These are phyloP conservation scores for Microbotryomycetes sp. DNA, from an alignment of 1,284 basidiomycete species.

Conservation along the genomic window DNA sequence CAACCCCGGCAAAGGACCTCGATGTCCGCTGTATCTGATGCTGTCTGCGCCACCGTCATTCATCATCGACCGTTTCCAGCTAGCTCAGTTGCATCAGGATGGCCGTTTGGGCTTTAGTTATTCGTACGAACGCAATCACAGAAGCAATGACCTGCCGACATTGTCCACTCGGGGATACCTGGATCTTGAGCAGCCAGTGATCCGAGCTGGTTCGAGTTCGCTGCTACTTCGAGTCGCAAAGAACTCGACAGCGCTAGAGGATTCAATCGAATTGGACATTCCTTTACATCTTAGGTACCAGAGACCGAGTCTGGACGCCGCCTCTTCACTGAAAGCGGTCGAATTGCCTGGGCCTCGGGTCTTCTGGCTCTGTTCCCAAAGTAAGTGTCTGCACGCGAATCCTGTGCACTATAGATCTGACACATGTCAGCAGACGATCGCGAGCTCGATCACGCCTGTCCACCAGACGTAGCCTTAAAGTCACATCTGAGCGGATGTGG, in stretches of 20 bases:
- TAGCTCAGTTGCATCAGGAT: constrained; percentile 22
- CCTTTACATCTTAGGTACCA: constrained; percentile 33
- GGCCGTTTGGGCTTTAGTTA: constrained; percentile 12
- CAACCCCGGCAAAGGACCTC: background rate
- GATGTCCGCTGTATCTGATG: constrained; percentile 20
- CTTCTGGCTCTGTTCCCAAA: background rate
- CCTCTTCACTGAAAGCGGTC: background rate
- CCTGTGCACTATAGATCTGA: background rate
- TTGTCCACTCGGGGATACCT: constrained; percentile 86
- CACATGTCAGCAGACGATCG: background rate
- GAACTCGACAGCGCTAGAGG: background rate
- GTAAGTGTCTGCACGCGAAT: background rate
- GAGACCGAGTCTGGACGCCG: constrained; percentile 5
- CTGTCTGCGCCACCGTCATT: constrained; percentile 12
- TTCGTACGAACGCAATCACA: background rate
- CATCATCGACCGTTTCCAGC: constrained; percentile 32
- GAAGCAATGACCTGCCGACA: constrained; percentile 62
- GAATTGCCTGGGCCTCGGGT: background rate
- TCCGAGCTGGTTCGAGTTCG: background rate
- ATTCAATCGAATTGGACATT: constrained; percentile 10
- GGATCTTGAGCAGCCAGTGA: constrained; percentile 28
- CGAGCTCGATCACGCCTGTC: background rate
- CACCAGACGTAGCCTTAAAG: no score
- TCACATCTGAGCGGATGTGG: no score
- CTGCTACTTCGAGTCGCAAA: constrained; percentile 9